Evolutionary conservation across 31 red algal genomes (phyloP).

Genomic region (Asparagopsis taxiformis): DNA sequence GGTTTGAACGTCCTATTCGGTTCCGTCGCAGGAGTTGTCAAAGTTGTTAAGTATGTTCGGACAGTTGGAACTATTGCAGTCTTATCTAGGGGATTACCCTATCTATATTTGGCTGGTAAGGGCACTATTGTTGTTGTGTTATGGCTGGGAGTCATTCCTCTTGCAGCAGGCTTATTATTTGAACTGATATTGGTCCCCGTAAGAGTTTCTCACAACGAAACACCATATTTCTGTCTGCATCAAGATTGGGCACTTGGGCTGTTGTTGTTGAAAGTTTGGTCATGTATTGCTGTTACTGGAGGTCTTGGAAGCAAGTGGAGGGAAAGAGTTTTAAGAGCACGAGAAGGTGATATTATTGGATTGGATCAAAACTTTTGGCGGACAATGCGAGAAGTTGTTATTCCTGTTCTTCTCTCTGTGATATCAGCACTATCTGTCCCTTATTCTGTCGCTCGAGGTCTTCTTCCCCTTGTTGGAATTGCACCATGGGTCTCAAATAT

Average conservation of each 20-base stretch:
- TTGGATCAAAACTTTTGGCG: constrained; percentile 43
- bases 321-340: constrained; percentile 34
- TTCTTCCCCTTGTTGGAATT: constrained; percentile 47
- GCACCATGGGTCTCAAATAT: constrained; percentile 49
- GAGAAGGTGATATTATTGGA: constrained; percentile 44
- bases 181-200: constrained; percentile 79
- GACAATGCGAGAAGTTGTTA: constrained; percentile 56
- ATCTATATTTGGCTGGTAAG: constrained; percentile 26
- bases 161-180: constrained; percentile 69
- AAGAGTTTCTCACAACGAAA: constrained; percentile 56
- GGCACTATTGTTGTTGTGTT: constrained; percentile 42
- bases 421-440: constrained; percentile 57
- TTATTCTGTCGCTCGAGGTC: constrained; percentile 41
- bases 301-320: constrained; percentile 56
- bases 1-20: constrained; percentile 63
- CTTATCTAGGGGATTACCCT: constrained; percentile 28
- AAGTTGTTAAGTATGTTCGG: constrained; percentile 26
- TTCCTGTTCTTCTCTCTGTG: constrained; percentile 58
- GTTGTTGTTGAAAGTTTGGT: constrained; percentile 57
- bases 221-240: constrained; percentile 68
- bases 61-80: constrained; percentile 52
- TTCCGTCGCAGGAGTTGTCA: constrained; percentile 9
- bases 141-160: constrained; percentile 69
- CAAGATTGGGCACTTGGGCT: constrained; percentile 84
- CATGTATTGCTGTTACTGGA: constrained; percentile 48